phyloP scores from a whole-genome alignment of 257 asterid genomes.

The Solanum pimpinellifolium region DNA sequence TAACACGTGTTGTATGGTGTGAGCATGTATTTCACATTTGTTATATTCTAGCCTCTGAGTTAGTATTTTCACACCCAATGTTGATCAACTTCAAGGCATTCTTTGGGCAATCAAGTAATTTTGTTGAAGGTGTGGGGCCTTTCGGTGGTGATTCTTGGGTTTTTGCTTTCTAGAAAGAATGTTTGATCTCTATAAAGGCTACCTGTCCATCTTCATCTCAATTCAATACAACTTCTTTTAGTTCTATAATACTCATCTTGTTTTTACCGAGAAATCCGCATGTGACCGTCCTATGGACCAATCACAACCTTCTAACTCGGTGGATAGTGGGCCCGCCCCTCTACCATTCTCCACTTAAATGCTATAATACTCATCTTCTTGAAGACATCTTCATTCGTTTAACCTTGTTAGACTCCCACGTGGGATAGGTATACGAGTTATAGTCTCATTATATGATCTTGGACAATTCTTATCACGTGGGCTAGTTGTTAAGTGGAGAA shows the following conservation, averaged over 20 bases:
- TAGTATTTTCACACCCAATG: neutral
- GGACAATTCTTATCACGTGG: neutral
- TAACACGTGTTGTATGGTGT: neutral
- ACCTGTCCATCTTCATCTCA: neutral
- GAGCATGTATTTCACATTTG: neutral
- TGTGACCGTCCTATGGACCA: too few relatives aligned
- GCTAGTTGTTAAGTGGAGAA: neutral
- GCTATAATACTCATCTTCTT: neutral
- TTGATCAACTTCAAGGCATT: neutral
- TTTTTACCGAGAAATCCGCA: neutral
- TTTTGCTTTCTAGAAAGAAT: neutral
- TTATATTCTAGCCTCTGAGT: neutral
- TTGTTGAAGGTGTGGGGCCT: neutral
- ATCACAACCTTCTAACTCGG: too few relatives aligned
- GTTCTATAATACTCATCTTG: neutral
- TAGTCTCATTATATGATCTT: neutral
- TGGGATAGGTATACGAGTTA: neutral
- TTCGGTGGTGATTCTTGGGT: neutral
- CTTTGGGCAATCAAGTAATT: neutral
- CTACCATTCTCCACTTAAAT: too few relatives aligned
- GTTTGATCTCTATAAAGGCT: neutral
- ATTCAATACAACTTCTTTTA: neutral
- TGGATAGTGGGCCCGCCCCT: too few relatives aligned
- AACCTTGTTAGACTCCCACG: neutral
- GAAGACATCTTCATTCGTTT: neutral